Evolutionary conservation across 768 basidiomycete genomes (phyloP).

Genomic region (Harrya chromipes): DNA sequence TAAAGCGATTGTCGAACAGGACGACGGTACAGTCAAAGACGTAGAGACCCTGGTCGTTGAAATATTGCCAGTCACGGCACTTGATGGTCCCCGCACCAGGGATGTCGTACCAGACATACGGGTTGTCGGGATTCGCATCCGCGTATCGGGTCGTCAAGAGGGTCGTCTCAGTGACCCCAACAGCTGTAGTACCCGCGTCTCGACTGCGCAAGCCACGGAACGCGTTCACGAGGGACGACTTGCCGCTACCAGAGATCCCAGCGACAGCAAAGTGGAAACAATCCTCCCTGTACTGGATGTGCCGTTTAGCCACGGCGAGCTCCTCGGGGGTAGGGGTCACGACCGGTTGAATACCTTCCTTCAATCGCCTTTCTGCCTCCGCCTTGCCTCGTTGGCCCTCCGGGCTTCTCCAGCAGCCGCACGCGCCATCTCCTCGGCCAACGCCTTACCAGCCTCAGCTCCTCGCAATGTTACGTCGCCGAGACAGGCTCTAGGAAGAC

Average conservation of each 20-base stretch:
- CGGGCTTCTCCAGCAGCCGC: too few species aligned
- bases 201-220: conserved; percentile 30
- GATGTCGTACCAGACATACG: too few species aligned
- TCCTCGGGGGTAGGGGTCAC: conserved; percentile 12
- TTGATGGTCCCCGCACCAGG: too few species aligned
- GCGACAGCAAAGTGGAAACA: conserved; percentile 35
- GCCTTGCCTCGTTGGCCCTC: too few species aligned
- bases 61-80: too few species aligned
- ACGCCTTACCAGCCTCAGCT: too few species aligned
- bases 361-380: too few species aligned
- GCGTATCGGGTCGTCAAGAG: conserved; percentile 12
- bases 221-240: conserved; percentile 38
- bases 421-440: too few species aligned
- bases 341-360: conserved; percentile 25
- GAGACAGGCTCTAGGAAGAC: too few species aligned
- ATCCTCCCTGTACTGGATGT: conserved; percentile 24
- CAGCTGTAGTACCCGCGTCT: conserved; percentile 15
- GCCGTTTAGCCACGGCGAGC: conserved; percentile 12
- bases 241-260: conserved; percentile 34
- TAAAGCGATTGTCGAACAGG: conserved; percentile 34
- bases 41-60: conserved; percentile 35
- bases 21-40: conserved; percentile 36
- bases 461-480: too few species aligned
- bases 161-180: conserved; percentile 18
- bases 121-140: conserved; percentile 12